Conservation (phyloP, 805 yeast species). For the Metschnikowia picachoensis region DNA sequence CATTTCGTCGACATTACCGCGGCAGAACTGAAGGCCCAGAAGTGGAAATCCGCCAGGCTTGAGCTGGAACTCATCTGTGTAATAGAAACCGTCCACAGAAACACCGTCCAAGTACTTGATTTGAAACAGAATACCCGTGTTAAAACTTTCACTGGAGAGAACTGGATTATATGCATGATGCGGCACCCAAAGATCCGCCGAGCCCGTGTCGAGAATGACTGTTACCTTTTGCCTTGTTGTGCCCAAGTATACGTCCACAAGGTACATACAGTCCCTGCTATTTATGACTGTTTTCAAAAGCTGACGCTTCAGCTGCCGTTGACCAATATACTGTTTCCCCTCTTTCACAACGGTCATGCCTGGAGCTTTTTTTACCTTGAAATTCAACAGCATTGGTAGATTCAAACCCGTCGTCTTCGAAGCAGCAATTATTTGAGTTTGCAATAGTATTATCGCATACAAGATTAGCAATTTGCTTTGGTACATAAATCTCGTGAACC, state of each 20-base stretch:
- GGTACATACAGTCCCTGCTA: conserved; percentile 7
- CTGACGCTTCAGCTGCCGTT: too few relatives aligned
- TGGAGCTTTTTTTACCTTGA: neutral
- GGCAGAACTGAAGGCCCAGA: conserved; percentile 11
- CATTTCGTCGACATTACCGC: neutral
- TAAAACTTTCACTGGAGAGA: neutral
- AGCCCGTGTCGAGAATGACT: conserved; percentile 41
- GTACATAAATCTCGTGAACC: too few relatives aligned
- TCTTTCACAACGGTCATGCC: too few relatives aligned
- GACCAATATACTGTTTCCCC: neutral
- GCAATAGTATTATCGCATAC: too few relatives aligned
- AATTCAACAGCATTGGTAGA: neutral
- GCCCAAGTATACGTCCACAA: conserved; percentile 11
- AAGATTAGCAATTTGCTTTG: too few relatives aligned
- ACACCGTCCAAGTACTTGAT: conserved; percentile 8
- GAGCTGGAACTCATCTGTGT: conserved; percentile 8
- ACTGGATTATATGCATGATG: neutral
- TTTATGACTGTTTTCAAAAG: neutral
- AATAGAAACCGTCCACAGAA: conserved; percentile 5
- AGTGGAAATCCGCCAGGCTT: neutral
- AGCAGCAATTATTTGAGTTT: too few relatives aligned
- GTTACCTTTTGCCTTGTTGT: conserved; percentile 15
- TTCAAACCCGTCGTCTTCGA: too few relatives aligned
- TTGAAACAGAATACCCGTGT: conserved; percentile 2
- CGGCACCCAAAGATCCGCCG: conserved; percentile 40